Conservation (phyloP, 169 alveolate genomes). For the Miamiensis avidus region DNA sequence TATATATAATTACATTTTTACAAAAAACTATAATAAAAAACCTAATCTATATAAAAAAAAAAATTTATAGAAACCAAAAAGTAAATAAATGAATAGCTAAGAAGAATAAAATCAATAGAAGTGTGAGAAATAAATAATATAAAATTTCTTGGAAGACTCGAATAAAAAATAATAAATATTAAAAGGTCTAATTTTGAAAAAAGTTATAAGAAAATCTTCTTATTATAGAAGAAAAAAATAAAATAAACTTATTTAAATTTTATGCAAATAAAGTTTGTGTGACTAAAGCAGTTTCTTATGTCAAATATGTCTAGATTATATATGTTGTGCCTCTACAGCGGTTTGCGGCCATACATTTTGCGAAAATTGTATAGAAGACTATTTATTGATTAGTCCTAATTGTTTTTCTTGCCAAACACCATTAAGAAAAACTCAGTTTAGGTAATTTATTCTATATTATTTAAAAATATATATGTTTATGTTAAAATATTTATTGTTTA, state of each 20-base stretch:
- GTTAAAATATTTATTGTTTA: not conserved
- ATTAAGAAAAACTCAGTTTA: not conserved
- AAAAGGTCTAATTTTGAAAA: too few species aligned
- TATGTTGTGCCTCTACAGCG: not conserved
- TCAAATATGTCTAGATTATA: not conserved
- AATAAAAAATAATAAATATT: too few species aligned
- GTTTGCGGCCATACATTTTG: not conserved
- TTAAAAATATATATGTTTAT: too few species aligned
- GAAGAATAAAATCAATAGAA: not conserved
- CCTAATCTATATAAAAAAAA: too few species aligned
- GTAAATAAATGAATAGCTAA: too few species aligned
- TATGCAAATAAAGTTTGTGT: too few species aligned
- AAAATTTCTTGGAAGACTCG: not conserved
- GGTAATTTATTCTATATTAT: not conserved
- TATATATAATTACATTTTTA: too few species aligned
- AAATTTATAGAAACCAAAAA: too few species aligned
- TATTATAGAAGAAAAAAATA: too few species aligned
- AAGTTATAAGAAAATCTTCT: not conserved
- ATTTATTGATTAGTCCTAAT: not conserved
- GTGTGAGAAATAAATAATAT: not conserved
- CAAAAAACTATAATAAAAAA: too few species aligned
- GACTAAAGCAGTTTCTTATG: not conserved
- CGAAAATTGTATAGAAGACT: not conserved
- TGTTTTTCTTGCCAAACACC: not conserved
- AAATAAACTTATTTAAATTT: too few species aligned